Evolutionary conservation across 257 asterid species (phyloP), one percentile per base, ranked within the genome.

Genomic region (Penstemon barbatus): DNA sequence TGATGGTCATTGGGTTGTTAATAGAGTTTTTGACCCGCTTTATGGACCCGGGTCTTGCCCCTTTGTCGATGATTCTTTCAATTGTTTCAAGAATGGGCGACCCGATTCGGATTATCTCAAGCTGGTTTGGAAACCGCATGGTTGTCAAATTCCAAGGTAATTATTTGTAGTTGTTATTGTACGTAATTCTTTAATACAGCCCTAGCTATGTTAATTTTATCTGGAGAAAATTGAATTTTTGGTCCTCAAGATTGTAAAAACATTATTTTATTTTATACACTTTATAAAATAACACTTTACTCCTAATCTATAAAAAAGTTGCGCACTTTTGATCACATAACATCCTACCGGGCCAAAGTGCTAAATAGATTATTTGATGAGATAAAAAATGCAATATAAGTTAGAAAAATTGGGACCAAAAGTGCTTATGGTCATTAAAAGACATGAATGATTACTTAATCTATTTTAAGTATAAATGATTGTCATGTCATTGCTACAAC

Each of bases 1-100:
- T 44, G 79, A 87, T 65, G 95, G 91, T 8, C 53, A 37, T 3
- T 87, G 95, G 91, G 60, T 81, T 19, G 25, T 48, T 38, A 85
- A 78, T 69, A 80, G 69, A 12, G 70, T 63, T 37, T 74, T 57
- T 11, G 45, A 44, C 19, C 86, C 81, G 2, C 64, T 83, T 19
- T 87, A 87, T 48, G 57, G 58, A 39, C 89, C 77, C 0, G 91
- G 87, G 0, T 74, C 86, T 3, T 87, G 86, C 56, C 86, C 82
- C 0, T 72, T 70, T 38, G 39, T 85, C 52, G 91, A 85, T 39
- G 85, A 85, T 18, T 55, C 86, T 25, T 87, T 87, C 65, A 78
- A 83, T 7, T 85, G 91, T 43, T 78, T 87, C 88, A 83, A 83
- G 82, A 87, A 87, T 50, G 91, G 95, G 1, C 72, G 87, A 45